Conservation (phyloP, 306 rosid species). For the Vigna nakashimae region DNA sequence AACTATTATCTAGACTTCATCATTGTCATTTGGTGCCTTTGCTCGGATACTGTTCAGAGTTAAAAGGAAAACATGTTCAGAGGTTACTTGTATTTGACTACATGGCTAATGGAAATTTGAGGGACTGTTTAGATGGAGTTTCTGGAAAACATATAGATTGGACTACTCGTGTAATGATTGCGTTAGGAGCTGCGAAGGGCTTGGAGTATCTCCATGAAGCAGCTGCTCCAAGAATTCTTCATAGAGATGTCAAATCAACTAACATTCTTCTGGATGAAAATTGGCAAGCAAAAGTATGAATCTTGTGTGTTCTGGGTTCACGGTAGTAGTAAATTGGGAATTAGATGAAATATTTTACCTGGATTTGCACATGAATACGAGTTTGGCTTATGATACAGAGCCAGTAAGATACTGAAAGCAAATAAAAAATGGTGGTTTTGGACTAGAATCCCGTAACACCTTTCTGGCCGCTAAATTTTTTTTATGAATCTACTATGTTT, state of each 20-base stretch:
- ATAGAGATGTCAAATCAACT: constrained; percentile 96
- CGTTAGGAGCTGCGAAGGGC: constrained; percentile 96
- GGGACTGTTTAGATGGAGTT: constrained; percentile 86
- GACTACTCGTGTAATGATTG: constrained; percentile 80
- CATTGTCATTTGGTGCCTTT: constrained; percentile 97
- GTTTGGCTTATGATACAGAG: constrained; percentile 21
- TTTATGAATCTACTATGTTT: constrained; percentile 7
- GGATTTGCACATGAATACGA: neutral
- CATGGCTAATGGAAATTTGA: constrained; percentile 85
- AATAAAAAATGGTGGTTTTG: neutral
- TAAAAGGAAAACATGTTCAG: constrained; percentile 77
- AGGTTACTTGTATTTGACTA: constrained; percentile 87
- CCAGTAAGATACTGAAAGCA: constrained; percentile 7
- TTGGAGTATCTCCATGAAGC: constrained; percentile 99
- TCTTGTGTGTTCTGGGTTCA: constrained; percentile 30
- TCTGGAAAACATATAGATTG: constrained; percentile 72
- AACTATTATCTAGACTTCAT: constrained; percentile 87
- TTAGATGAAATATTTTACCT: constrained; percentile 13
- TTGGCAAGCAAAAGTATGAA: constrained; percentile 87
- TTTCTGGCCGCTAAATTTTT: constrained; percentile 4
- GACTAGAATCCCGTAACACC: neutral
- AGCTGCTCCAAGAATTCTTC: constrained; percentile 96
- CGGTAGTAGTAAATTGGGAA: neutral
- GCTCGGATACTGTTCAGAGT: constrained; percentile 89
- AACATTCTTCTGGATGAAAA: constrained; percentile 95